Base-by-base conservation (phyloP, 208 protist genomes). In the Wallacemonas sp. region DNA sequence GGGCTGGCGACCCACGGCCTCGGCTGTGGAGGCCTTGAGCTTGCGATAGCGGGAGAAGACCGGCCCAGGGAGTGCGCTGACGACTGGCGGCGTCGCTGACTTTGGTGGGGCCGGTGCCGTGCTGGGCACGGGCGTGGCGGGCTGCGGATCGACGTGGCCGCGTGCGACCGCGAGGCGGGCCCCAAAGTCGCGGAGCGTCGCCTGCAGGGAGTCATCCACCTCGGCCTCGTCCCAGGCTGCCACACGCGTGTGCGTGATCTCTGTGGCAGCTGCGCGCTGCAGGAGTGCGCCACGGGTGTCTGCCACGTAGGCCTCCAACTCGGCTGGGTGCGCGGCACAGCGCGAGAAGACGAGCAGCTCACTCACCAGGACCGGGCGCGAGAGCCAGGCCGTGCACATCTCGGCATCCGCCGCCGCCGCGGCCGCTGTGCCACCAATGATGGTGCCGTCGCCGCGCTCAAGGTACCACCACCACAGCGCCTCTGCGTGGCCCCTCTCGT, bases 31-130 rank as follows among this genome's bases (percentile, higher is more conserved):
- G 17, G 39, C 57, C 29, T 48, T 65, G 17, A 65, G 43, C 29
- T 12, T 39, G 23, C 30, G 64, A 61, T 85, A 80, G 36, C 72
- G 74, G 33, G 41, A 39, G 38, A 61, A 72, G n/a, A 57, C 57
- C 5, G 41, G 24, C 16, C 11, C 2, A 5, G 67, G 57, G 12
- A 72, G 32, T 16, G 41, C 19, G 14, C 30, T 72, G 43, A 54
- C 30, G 27, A 65, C 41, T 16, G 52, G 52, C 19, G 52, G 52
- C 2, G 26, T n/a, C 16, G 30, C 30, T 29, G n/a, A 12, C 9
- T 11, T 16, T 24, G 16, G 17, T 8, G 2, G 3, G 4, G 47
- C 2, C 4, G 47, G 4, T 4, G 47, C 47, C 5, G 2, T 5
- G 26, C 47, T 8, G 47, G 2, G 3, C 24, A 6, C 26, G 6